Percentiles rank a stretch among this genome's conserved stretches.
Evolutionary conservation across 495 filamentous ascomycete species (phyloP).

Genomic region (Penicillium ucsense): DNA sequence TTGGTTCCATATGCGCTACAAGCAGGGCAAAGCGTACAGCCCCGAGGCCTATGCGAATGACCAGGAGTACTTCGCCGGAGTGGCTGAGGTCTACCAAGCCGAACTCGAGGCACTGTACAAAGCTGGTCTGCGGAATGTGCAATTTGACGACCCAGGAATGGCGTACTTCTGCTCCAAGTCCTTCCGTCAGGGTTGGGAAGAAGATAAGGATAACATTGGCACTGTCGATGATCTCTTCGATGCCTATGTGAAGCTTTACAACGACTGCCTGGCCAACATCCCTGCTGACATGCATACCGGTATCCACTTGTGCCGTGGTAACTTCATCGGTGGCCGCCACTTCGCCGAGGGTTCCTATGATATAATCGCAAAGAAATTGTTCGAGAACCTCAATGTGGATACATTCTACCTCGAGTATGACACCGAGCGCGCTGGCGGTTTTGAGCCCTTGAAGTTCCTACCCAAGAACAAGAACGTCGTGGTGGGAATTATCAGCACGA

Average conservation of each 20-base stretch:
- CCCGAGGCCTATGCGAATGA: constrained; percentile 47
- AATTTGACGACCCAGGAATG: constrained; percentile 58
- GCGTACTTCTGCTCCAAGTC: constrained; percentile 55
- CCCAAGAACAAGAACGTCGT: constrained; percentile 58
- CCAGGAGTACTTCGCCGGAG: constrained; percentile 51
- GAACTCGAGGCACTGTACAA: constrained; percentile 52
- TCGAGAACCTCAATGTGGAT: constrained; percentile 53
- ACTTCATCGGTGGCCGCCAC: constrained; percentile 38
- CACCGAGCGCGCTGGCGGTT: constrained; percentile 55
- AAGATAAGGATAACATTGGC: constrained; percentile 45
- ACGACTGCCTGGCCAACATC: constrained; percentile 44
- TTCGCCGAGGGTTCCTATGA: constrained; percentile 63
- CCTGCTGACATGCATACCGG: constrained; percentile 55
- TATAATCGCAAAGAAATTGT: constrained; percentile 54
- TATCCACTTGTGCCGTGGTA: constrained; percentile 55
- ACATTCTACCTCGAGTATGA: constrained; percentile 65
- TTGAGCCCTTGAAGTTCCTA: constrained; percentile 52
- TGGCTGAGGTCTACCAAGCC: constrained; percentile 49
- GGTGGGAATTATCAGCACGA: constrained; percentile 56
- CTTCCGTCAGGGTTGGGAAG: constrained; percentile 52
- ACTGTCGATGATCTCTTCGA: constrained; percentile 43
- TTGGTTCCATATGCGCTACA: constrained; percentile 61
- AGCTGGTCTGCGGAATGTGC: constrained; percentile 53
- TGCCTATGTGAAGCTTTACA: constrained; percentile 54
- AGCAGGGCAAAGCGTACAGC: constrained; percentile 46